A percentile compares a stretch with the other conserved stretches of the same genome.
Evolutionary conservation across 371 early-diverging fungal genomes (phyloP).

Genomic region (Amoeboaphelidium protococcarum): DNA sequence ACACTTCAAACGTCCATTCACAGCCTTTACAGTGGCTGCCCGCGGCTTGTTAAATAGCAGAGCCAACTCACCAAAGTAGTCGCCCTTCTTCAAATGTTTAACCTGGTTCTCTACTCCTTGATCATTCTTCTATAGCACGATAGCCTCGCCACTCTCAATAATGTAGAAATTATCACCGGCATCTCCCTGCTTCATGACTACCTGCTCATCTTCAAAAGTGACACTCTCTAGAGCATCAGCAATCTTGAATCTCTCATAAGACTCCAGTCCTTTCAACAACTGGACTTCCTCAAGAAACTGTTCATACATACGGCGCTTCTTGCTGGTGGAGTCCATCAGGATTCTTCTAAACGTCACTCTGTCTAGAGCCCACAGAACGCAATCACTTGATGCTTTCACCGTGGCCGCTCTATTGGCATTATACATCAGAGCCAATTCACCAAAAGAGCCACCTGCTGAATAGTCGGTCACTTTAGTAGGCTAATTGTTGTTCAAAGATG

Average conservation of each 20-base stretch:
- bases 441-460: constrained; percentile 67
- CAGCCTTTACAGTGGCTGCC: constrained; percentile 68
- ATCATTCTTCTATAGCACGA: constrained; percentile 41
- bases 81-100: constrained; percentile 33
- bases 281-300: constrained; percentile 65
- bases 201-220: constrained; percentile 42
- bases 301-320: constrained; percentile 79
- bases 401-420: constrained; percentile 88
- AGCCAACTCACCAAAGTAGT: constrained; percentile 91
- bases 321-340: constrained; percentile 71
- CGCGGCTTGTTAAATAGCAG: constrained; percentile 69
- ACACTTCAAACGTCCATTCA: constrained; percentile 61
- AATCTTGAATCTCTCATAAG: constrained; percentile 78
- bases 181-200: constrained; percentile 68
- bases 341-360: constrained; percentile 79
- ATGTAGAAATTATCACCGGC: constrained; percentile 43
- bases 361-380: constrained; percentile 81
- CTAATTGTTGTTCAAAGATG: constrained; percentile 2
- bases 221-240: constrained; percentile 74
- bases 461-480: constrained; percentile 43
- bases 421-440: constrained; percentile 93
- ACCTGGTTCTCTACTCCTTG: constrained; percentile 46
- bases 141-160: constrained; percentile 67
- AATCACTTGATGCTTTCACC: constrained; percentile 51
- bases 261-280: constrained; percentile 49